These are phyloP conservation scores for Eucalyptus regnans DNA, from an alignment of 345 rosid genomes.

Conservation along the genomic window DNA sequence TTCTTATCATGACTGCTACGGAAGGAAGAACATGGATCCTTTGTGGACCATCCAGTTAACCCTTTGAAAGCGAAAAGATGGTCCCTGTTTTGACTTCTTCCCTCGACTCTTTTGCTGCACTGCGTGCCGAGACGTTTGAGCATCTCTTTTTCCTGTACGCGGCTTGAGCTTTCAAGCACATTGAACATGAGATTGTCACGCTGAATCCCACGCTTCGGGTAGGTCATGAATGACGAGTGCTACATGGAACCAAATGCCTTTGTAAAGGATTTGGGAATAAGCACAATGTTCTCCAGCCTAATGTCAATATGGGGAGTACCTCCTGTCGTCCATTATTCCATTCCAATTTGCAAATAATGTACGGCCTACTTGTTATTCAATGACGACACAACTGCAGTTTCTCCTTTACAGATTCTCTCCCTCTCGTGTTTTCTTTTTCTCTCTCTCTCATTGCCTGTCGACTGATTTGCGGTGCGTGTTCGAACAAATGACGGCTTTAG, in stretches of 20 bases:
- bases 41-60: background rate
- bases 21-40: background rate
- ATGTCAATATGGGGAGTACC: background rate
- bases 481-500: background rate
- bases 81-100: background rate
- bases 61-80: background rate
- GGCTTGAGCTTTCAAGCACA: background rate
- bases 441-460: background rate
- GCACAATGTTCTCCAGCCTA: background rate
- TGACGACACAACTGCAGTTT: background rate
- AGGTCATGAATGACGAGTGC: background rate
- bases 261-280: background rate
- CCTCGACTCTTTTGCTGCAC: background rate
- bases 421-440: accelerated
- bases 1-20: background rate
- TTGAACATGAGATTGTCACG: background rate
- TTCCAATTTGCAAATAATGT: background rate
- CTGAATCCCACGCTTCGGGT: background rate
- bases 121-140: background rate
- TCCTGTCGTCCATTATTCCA: background rate
- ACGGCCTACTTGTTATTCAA: background rate
- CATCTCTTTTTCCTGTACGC: background rate
- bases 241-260: background rate
- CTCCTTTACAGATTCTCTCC: background rate
- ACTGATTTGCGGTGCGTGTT: background rate